These are phyloP conservation scores for Morella rubra DNA, from an alignment of 306 rosid genomes.

Conservation along the genomic window DNA sequence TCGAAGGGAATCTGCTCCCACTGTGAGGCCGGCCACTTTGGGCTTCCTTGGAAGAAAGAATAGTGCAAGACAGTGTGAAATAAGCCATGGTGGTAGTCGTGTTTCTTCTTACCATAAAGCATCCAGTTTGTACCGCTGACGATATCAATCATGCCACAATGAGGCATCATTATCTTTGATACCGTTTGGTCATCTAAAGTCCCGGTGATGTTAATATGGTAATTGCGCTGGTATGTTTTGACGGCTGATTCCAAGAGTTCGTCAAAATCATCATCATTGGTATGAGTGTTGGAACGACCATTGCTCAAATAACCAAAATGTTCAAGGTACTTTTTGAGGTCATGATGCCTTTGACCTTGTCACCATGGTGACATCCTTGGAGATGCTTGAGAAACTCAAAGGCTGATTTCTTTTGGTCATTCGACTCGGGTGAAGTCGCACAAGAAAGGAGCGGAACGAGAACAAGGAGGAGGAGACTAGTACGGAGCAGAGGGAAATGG, in stretches of 20 bases:
- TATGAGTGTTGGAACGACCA: background rate
- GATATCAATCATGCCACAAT: background rate
- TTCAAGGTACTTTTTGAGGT: background rate
- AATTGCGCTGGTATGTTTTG: background rate
- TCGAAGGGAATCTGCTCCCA: too few relatives aligned
- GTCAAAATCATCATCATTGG: background rate
- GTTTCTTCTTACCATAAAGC: background rate
- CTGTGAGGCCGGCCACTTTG: background rate
- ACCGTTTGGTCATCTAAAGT: background rate
- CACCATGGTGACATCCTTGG: background rate
- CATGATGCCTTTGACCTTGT: background rate
- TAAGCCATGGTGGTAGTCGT: background rate
- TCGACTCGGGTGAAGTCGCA: background rate
- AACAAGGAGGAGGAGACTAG: too few relatives aligned
- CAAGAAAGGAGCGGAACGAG: background rate
- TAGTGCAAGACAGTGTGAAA: background rate
- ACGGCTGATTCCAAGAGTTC: background rate
- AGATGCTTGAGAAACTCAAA: conserved; percentile 1
- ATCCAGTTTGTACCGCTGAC: background rate
- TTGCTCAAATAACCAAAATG: background rate
- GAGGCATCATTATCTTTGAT: background rate
- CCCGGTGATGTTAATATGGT: background rate
- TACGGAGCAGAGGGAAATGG: too few relatives aligned
- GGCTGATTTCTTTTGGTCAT: background rate
- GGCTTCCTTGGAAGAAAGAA: background rate